phyloP scores from a whole-genome alignment of 78 protist species.

The Diacronema lutheri region DNA sequence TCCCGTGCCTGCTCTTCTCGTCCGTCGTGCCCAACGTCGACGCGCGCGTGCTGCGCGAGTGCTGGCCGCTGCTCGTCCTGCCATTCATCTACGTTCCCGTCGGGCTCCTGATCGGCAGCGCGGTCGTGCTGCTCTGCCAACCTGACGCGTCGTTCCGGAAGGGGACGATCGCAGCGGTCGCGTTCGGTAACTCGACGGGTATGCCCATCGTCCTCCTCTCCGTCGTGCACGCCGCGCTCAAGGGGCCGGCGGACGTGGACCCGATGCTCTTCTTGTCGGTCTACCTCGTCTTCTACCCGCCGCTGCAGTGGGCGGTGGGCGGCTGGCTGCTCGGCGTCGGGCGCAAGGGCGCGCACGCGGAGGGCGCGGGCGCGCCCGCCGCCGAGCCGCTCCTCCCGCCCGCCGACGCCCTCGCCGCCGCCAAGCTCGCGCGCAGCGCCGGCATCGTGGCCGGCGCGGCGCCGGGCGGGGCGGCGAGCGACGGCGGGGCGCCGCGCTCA shows the following conservation, averaged over 20 bases:
- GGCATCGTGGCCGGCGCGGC: too few species aligned
- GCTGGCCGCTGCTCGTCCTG: conserved; percentile 8
- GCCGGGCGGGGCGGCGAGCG: too few species aligned
- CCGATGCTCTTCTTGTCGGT: neutral
- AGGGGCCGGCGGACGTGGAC: neutral
- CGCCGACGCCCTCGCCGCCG: too few species aligned
- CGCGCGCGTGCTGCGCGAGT: neutral
- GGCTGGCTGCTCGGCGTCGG: too few species aligned
- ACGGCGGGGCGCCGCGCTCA: too few species aligned
- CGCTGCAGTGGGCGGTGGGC: neutral
- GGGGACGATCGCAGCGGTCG: neutral
- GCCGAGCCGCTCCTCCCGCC: too few species aligned
- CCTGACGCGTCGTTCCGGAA: neutral
- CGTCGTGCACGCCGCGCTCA: neutral
- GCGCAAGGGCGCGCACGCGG: too few species aligned
- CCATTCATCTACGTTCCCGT: neutral
- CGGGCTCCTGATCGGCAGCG: neutral
- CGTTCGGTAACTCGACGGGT: conserved; percentile 1
- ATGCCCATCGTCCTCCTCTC: neutral
- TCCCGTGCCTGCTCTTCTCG: conserved; percentile 4
- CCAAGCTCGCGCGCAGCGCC: too few species aligned
- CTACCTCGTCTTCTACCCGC: neutral
- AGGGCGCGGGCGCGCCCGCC: too few species aligned
- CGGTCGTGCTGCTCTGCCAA: neutral
- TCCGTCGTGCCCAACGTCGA: neutral